These are phyloP conservation scores for Acrocalymma vagum DNA, from an alignment of 2,329 filamentous ascomycete genomes.

Conservation along the genomic window DNA sequence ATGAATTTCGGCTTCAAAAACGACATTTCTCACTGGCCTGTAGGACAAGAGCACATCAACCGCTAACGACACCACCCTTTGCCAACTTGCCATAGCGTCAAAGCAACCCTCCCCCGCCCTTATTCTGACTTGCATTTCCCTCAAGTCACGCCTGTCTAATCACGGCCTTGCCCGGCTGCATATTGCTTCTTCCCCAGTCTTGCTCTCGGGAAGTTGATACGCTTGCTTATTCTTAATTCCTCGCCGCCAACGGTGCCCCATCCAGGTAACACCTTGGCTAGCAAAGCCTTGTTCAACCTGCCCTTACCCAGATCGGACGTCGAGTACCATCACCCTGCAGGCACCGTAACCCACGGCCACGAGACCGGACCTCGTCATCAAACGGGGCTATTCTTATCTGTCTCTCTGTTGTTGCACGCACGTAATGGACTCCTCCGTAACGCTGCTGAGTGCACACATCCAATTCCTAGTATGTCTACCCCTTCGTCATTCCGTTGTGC, in stretches of 20 bases:
- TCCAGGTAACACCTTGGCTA: slow-evolving; percentile 27
- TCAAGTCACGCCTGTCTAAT: slow-evolving; percentile 25
- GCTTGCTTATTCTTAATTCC: slow-evolving; percentile 40
- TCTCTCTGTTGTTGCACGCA: slow-evolving; percentile 25
- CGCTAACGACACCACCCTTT: slow-evolving; percentile 34
- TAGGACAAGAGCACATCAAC: slow-evolving; percentile 57
- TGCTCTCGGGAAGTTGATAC: slow-evolving; percentile 26
- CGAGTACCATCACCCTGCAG: slow-evolving; percentile 30
- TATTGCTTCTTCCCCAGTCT: slow-evolving; percentile 39
- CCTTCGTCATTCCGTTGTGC: slow-evolving; percentile 30
- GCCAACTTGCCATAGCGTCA: no score
- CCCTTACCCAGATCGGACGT: slow-evolving; percentile 28
- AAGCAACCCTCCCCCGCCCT: no score
- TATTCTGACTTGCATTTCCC: slow-evolving; percentile 17
- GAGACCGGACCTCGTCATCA: slow-evolving; percentile 35
- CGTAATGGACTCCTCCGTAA: slow-evolving; percentile 55
- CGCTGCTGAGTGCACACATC: slow-evolving; percentile 57
- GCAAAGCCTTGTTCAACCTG: slow-evolving; percentile 36
- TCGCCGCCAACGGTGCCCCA: slow-evolving; percentile 28
- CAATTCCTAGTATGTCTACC: slow-evolving; percentile 57
- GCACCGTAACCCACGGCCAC: slow-evolving; percentile 34
- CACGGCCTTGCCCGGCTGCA: slow-evolving; percentile 22
- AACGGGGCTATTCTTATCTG: slow-evolving; percentile 43
- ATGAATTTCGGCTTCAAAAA: slow-evolving; percentile 54
- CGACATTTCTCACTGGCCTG: slow-evolving; percentile 52